These are phyloP conservation scores for Hyaloscypha bicolor DNA, from an alignment of 495 filamentous ascomycete species.

Conservation along the genomic window DNA sequence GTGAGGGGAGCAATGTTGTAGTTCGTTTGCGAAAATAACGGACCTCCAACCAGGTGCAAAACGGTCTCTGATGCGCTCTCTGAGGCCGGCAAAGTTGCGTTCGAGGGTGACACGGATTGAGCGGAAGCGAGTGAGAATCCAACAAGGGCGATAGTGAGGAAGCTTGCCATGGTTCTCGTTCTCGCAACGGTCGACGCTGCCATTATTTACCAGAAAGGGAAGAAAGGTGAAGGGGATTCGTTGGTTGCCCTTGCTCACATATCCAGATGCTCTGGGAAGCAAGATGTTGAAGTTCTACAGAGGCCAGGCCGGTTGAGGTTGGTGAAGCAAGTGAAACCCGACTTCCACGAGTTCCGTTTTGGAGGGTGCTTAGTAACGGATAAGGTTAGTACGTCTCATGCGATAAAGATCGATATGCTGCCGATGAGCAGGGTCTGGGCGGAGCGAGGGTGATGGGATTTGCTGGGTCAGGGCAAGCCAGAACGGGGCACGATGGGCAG, in stretches of 20 bases:
- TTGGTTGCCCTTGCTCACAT: conserved; percentile 19
- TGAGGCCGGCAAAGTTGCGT: conserved; percentile 21
- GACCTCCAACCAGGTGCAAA: conserved; percentile 14
- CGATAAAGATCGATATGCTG: neutral
- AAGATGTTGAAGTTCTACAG: neutral
- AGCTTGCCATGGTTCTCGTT: conserved; percentile 15
- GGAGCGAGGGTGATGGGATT: neutral
- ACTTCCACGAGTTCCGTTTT: no score
- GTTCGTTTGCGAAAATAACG: neutral
- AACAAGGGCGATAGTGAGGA: conserved; percentile 15
- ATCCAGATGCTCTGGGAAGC: conserved; percentile 6
- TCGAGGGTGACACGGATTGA: conserved; percentile 23
- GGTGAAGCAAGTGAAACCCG: neutral
- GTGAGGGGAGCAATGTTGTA: conserved; percentile 31
- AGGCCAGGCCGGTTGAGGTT: neutral
- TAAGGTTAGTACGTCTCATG: neutral
- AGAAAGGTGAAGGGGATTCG: conserved; percentile 8
- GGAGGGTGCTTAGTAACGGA: neutral
- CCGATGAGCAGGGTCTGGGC: neutral
- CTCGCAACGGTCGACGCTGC: conserved; percentile 32
- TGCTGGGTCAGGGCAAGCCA: neutral
- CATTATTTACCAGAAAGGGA: conserved; percentile 13
- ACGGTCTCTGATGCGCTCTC: conserved; percentile 12
- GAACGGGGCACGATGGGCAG: neutral
- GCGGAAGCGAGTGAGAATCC: conserved; percentile 17